Conservation (phyloP, 1,284 basidiomycete genomes). For the Microstroma glucosiphilum region DNA sequence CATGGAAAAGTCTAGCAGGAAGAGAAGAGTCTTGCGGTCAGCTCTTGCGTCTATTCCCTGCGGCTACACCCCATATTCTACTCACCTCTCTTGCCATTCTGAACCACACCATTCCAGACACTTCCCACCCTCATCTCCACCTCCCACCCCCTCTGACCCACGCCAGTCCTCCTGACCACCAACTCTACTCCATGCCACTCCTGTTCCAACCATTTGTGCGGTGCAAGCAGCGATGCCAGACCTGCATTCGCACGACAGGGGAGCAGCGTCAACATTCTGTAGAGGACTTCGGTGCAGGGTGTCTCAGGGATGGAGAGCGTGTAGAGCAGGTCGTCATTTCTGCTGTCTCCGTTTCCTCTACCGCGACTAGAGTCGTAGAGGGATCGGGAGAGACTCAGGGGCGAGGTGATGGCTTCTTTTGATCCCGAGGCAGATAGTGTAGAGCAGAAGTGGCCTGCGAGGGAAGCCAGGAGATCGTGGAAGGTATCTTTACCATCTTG, state of each 20-base stretch:
- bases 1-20: slow-evolving; percentile 4
- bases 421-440: background rate
- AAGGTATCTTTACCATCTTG: slow-evolving; percentile 7
- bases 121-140: slow-evolving; percentile 63
- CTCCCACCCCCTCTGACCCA: slow-evolving; percentile 56
- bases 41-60: no score
- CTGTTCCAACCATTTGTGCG: slow-evolving; percentile 75
- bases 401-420: slow-evolving; percentile 42
- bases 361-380: background rate
- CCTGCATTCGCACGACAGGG: slow-evolving; percentile 84
- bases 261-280: slow-evolving; percentile 86
- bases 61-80: no score
- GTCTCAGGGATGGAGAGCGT: slow-evolving; percentile 69
- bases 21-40: no score
- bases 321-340: background rate
- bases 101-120: background rate
- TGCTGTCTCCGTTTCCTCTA: background rate
- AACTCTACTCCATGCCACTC: slow-evolving; percentile 82
- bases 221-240: slow-evolving; percentile 75
- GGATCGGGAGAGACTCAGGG: slow-evolving; percentile 34
- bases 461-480: slow-evolving; percentile 44
- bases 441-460: slow-evolving; percentile 59
- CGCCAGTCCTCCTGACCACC: slow-evolving; percentile 51
- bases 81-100: background rate
- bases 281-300: slow-evolving; percentile 86